Evolutionary conservation across 306 rosid species (phyloP).

Genomic region (Heteromeles arbutifolia): DNA sequence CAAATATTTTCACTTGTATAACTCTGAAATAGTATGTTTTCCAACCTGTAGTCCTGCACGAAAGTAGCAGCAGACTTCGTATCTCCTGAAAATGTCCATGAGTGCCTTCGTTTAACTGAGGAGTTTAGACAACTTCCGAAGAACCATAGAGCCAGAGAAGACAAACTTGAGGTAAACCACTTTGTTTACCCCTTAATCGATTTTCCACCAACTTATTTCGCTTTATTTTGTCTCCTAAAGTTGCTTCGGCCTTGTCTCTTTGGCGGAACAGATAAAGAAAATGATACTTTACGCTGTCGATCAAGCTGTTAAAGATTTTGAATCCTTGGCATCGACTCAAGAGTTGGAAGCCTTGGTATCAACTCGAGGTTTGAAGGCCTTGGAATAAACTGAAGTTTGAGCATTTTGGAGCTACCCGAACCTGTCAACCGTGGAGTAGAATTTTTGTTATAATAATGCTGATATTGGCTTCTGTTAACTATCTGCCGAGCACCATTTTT

Average conservation of each 20-base stretch:
- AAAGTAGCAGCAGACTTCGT: slow-evolving; percentile 84
- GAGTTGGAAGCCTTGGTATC: slow-evolving; percentile 1
- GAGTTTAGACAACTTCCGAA: slow-evolving; percentile 71
- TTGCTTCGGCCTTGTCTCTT: slow-evolving; percentile 3
- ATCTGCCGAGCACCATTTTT: not conserved
- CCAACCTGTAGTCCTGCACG: slow-evolving; percentile 58
- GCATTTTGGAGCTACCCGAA: not conserved
- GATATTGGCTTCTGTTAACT: not conserved
- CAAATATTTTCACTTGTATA: not conserved
- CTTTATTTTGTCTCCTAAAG: not conserved
- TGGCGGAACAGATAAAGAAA: slow-evolving; percentile 62
- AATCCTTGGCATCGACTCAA: slow-evolving; percentile 13
- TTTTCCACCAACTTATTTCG: not conserved
- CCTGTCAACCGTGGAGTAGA: not conserved
- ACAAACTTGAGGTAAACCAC: slow-evolving; percentile 68
- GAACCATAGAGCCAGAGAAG: slow-evolving; percentile 75
- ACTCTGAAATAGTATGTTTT: not conserved
- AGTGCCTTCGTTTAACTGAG: slow-evolving; percentile 66
- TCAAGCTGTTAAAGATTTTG: slow-evolving; percentile 45
- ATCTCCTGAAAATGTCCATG: slow-evolving; percentile 64
- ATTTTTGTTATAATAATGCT: not conserved
- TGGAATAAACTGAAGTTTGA: not conserved
- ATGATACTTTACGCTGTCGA: slow-evolving; percentile 66
- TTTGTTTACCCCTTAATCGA: not conserved
- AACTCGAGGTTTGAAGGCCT: not conserved